Evolutionary conservation across 306 rosid genomes (phyloP), one percentile per base, ranked within the genome.

Genomic region (Trifolium repens): DNA sequence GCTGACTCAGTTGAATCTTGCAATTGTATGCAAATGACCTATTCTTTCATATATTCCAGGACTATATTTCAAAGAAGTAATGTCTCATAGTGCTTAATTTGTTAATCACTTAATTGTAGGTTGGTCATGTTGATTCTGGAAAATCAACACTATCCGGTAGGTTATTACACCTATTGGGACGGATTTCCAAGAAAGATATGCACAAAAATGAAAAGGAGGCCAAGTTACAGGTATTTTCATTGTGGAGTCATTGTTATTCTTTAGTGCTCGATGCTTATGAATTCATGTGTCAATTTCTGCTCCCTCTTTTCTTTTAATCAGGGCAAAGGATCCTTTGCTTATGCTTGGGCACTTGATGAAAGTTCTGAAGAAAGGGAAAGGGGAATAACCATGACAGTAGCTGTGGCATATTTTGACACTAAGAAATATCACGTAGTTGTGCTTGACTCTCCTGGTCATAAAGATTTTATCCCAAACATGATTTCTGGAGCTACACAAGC

Each of bases 51-150:
- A 55, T 58, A 60, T 67, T 73, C 60, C 34, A 63, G 49, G 78
- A 72, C 52, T 54, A 9, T 46, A 70, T 57, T 37, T 74, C 67
- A 40, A 40, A 46, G 77, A 34, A 47, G 44, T 10, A 55, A 44
- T 46, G 71, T 70, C 72, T 79, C 37, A 70, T 12, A 57, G 46
- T 62, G 68, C 83, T 73, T 46, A 69, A 80, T 72, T 58, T 88
- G 65, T 82, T 66, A 52, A 39, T 39, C 42, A 39, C 42, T 39
- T 39, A 39, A 82, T 76, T 87, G 82, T 81, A 94, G 99, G 96
- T 94, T 80, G 99, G 99, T 44, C 99, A 94, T 79, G 99, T 94
- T 81, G 99, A 94, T 89, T 90, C 99, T 76, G 99, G 99, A 82
- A 94, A 94, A 86, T 94, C 99, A 65, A 92, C 99, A 22, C 93